Percentiles rank a stretch among this genome's conserved stretches.
Evolutionary conservation across 2,329 filamentous ascomycete genomes (phyloP).

Genomic region (Chaetomiaceae sp.): DNA sequence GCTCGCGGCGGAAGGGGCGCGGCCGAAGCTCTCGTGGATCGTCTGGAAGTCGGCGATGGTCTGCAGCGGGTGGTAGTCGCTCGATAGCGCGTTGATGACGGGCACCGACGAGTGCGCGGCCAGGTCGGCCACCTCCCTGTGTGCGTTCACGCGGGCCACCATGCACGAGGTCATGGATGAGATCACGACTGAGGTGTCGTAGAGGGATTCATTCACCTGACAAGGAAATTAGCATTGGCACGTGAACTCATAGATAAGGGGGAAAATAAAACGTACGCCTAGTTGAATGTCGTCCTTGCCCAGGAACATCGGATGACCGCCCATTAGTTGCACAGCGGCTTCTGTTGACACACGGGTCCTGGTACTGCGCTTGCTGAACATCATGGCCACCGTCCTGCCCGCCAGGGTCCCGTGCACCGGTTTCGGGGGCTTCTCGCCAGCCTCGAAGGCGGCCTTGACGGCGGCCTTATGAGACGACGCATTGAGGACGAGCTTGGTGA

Average conservation of each 20-base stretch:
- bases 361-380: conserved; percentile 95
- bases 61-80: conserved; percentile 90
- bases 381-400: conserved; percentile 83
- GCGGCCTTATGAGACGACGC: conserved; percentile 68
- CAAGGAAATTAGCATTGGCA: neutral
- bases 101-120: conserved; percentile 70
- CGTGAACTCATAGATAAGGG: too few relatives aligned
- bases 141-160: conserved; percentile 70
- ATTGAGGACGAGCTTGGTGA: conserved; percentile 77
- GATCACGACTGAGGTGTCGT: conserved; percentile 85
- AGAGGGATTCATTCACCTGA: conserved; percentile 86
- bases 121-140: conserved; percentile 66
- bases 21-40: conserved; percentile 67
- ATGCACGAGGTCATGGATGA: conserved; percentile 88
- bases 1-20: conserved; percentile 33
- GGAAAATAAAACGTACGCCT: conserved; percentile 60
- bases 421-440: conserved; percentile 49
- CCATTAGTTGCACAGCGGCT: conserved; percentile 78
- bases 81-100: conserved; percentile 81
- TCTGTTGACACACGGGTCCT: conserved; percentile 91
- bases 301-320: conserved; percentile 92
- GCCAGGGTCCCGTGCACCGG: conserved; percentile 56
- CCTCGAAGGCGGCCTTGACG: conserved; percentile 51
- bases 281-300: conserved; percentile 95
- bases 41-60: conserved; percentile 92